Conservation (phyloP, 495 filamentous ascomycete genomes). For the Neurospora sp. region DNA sequence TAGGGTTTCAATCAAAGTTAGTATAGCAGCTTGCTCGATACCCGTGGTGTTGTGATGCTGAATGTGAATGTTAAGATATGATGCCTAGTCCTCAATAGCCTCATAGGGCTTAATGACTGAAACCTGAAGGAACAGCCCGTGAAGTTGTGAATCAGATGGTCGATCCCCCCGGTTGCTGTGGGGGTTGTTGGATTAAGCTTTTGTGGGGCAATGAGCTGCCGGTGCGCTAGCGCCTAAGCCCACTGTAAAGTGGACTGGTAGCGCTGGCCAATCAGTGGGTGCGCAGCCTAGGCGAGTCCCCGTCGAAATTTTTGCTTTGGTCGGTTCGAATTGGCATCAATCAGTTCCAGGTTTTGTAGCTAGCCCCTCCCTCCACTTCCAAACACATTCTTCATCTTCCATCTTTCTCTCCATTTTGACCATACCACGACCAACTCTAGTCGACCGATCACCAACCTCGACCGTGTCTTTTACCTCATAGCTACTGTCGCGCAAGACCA, state of each 20-base stretch:
- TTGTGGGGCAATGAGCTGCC: neutral
- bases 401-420: neutral
- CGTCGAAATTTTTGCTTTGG: neutral
- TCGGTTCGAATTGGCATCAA: neutral
- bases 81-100: neutral
- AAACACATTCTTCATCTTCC: neutral
- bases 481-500: neutral
- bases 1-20: neutral
- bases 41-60: neutral
- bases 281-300: neutral
- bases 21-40: neutral
- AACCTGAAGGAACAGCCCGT: neutral
- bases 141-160: neutral
- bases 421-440: neutral
- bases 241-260: neutral
- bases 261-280: neutral
- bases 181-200: neutral
- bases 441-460: neutral
- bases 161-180: neutral
- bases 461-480: neutral
- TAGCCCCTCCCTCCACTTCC: neutral
- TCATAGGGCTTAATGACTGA: neutral
- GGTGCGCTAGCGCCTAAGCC: neutral
- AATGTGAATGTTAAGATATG: neutral
- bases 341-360: neutral